Evolutionary conservation across 257 asterid species (phyloP).

Genomic region (Penstemon newberryi): DNA sequence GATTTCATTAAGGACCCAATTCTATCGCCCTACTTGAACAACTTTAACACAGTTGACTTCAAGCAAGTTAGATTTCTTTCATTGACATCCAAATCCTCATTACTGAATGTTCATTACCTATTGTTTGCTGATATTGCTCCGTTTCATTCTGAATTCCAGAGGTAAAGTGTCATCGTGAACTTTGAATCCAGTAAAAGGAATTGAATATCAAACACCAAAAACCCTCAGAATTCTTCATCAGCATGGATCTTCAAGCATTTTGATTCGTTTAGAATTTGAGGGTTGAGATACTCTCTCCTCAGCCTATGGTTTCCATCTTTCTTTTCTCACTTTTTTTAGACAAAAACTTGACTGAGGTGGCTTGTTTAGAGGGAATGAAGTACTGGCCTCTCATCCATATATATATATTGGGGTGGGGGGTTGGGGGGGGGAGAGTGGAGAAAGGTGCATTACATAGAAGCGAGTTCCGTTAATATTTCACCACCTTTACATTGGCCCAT

Average conservation of each 20-base stretch:
- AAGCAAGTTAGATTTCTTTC: not conserved
- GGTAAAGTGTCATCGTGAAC: not conserved
- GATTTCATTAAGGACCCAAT: not conserved
- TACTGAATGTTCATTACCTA: not conserved
- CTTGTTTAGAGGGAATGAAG: not conserved
- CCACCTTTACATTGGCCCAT: not conserved
- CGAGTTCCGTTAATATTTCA: not conserved
- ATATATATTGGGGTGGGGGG: not conserved
- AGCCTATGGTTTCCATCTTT: too few relatives aligned
- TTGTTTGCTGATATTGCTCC: not conserved
- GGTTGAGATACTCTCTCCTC: too few relatives aligned
- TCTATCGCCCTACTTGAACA: not conserved
- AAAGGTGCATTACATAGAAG: not conserved
- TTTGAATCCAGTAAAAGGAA: not conserved
- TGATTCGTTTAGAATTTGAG: too few relatives aligned
- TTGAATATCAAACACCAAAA: not conserved
- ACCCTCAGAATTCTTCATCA: not conserved
- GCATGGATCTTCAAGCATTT: not conserved
- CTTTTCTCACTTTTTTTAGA: too few relatives aligned
- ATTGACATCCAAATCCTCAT: not conserved
- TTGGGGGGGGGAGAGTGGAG: not conserved
- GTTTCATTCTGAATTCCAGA: not conserved
- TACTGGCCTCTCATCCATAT: too few relatives aligned
- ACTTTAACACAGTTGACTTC: not conserved
- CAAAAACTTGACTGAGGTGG: not conserved